Evolutionary conservation across 1,284 basidiomycete genomes (phyloP), one percentile per base, ranked within the genome.

Genomic region (Cerioporus squamosus): DNA sequence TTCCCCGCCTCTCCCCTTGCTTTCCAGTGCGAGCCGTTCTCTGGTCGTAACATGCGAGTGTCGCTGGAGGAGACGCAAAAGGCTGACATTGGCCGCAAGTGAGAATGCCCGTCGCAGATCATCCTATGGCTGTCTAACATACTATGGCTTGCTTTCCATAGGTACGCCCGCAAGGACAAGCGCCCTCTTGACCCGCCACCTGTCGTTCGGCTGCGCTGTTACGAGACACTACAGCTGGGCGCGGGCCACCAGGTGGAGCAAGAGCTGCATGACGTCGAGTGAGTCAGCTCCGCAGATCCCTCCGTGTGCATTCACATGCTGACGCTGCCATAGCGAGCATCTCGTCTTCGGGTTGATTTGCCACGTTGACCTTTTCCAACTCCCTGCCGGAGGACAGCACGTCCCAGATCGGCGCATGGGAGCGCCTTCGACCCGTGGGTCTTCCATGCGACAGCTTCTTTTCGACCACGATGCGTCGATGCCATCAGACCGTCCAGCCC

Each of bases 281-380:
- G 61, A 51, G 55, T 51, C 3, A 10, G 9, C 14, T 36, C 33
- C 12, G 12, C 33, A 3, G 33, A 10, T 12, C 8, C 1, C 6
- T 12, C 33, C 33, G 8, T 36, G 10, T 10, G 33, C 10, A 2
- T 10, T 12, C 8, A 36, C 33, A 36, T 6, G 5, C 33, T 10
- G 49, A 22, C 24, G 14, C n/a, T 40, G 24, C 20, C 12, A 40
- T 29, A 57, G 56, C 17, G 45, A 57, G 24, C 31, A 18, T 15
- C 9, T 29, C 52, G 75, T 74, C 5, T 75, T 83, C 29, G 85
- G 85, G 12, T 74, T 87, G n/a, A 70, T 88, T 4, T 88, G 86
- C 68, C 84, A 83, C 5, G 83, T 86, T 43, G 86, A 88, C 71
- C 75, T 88, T 22, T 88, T 86, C 61, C 81, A 82, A 3, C 79